Evolutionary conservation across 2,329 filamentous ascomycete genomes (phyloP), one percentile per base, ranked within the genome.

Genomic region (Xylaria sp.): DNA sequence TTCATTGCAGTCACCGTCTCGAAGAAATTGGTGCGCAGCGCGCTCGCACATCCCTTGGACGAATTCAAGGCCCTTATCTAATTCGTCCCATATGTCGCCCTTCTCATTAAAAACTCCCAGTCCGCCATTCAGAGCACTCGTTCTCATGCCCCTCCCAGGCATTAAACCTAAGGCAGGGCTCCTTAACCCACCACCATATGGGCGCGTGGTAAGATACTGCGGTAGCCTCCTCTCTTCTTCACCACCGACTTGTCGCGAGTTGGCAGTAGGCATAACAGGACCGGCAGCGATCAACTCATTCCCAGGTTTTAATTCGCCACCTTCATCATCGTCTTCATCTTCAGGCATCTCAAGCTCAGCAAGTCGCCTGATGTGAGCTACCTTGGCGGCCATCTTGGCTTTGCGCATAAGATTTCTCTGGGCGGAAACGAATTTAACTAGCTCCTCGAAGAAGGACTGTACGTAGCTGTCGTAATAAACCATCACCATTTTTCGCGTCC

Each of bases 381-480:
- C 87, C 72, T 88, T 89, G 57, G 88, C 88, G 54, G 91, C 90
- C 89, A 92, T 92, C 77, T 92, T 95, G 54, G 90, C 92, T 76
- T 94, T 96, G 49, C 93, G 88, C 75, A 97, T 88, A 67, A 91
- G 82, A 76, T 96, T 96, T 59, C 93, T 83, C 51, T 90, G 91
- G 1, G 87, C 86, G 4, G 91, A 92, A 35, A 97, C 88, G 58
- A 90, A 90, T 64, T 92, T 89, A 58, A 97, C 93, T 51, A 97
- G 79, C 57, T 89, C 83, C 70, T 96, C 93, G 67, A 97, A 92
- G 38, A 89, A 87, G 52, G 87, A 87, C 73, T 97, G 93, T 3
- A 96, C 89, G 64, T 92, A 89, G 68, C 90, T 91, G 73, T 97
- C 93, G 73, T 97, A 97, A 76, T 92, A 93, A n/a, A 97, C 90